phyloP scores from a whole-genome alignment of 768 basidiomycete species.

The Kwoniella sp. region DNA sequence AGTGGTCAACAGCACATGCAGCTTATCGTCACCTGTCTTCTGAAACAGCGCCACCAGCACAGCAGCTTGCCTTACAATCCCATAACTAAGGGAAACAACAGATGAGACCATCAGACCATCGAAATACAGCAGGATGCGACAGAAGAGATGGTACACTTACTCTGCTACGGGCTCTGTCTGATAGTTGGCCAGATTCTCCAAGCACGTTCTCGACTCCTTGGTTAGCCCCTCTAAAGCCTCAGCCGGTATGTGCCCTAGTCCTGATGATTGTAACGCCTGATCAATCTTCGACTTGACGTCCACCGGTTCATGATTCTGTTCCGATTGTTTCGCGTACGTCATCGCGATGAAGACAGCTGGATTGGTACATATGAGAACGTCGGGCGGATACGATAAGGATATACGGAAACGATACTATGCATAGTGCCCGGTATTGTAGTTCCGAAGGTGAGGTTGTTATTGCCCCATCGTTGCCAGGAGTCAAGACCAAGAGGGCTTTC shows the following conservation, averaged over 20 bases:
- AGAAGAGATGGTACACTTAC: slow-evolving; percentile 29
- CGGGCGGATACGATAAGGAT: too few relatives aligned
- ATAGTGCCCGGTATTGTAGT: too few relatives aligned
- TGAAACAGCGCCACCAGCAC: slow-evolving; percentile 81
- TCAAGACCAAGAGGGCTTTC: too few relatives aligned
- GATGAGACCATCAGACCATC: not conserved
- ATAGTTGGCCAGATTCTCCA: slow-evolving; percentile 29
- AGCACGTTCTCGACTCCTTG: slow-evolving; percentile 38
- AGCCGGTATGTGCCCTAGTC: not conserved
- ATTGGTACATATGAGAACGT: too few relatives aligned
- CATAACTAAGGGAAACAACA: slow-evolving; percentile 20
- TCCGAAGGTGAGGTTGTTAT: too few relatives aligned
- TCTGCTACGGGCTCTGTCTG: slow-evolving; percentile 32
- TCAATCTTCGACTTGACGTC: not conserved
- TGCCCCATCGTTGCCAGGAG: too few relatives aligned
- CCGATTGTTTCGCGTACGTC: not conserved
- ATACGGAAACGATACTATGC: too few relatives aligned
- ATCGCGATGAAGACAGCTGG: not conserved
- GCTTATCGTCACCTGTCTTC: slow-evolving; percentile 60
- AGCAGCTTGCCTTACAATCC: slow-evolving; percentile 65
- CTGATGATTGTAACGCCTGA: not conserved
- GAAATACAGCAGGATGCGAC: not conserved
- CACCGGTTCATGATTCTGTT: not conserved
- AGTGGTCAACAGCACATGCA: slow-evolving; percentile 82
- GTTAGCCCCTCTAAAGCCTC: slow-evolving; percentile 30